Base-by-base conservation (phyloP, 805 yeast genomes). In the Candida krabiensis region DNA sequence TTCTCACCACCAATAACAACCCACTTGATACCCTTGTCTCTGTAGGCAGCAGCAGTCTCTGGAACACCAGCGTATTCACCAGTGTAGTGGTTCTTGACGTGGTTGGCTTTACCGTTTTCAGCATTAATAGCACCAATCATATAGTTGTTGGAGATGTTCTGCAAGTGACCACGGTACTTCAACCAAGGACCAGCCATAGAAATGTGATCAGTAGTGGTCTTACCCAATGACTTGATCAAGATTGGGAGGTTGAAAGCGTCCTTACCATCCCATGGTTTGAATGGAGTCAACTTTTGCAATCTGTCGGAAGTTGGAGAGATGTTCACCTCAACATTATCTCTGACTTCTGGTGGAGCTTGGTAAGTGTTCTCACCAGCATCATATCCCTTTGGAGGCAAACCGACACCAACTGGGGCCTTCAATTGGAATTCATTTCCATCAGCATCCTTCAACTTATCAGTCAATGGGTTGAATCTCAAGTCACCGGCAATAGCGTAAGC, bases 141-240 rank as follows among this genome's bases (percentile, higher is more conserved):
- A 76, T 93, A 91, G 80, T 93, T 91, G 81, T 91, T 89, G 55
- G 97, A 89, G 65, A 91, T 93, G 83, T 91, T 91, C 77, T 89
- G 91, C 75, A 91, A 79, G 77, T 91, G 99, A 73, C 99, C 99
- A 79, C 97, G 87, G 91, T 91, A 91, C 77, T 91, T 91, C 80
- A 91, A 86, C 99, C 99, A 91, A 65, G 98, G 97, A 74, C 99
- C 99, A 64, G 99, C 99, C 95, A 88, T 90, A 61, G 98, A 91
- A 62, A 91, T 91, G 75, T 91, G 99, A 76, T 91, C 99, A 58
- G 99, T 91, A 60, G 99, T 91, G 68, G 97, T 90, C 80, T 91
- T 91, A 75, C 97, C 98, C 49, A 83, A 75, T 55, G 96, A 86
- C 77, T 93, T 91, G 72, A 91, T 87, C 73, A 91, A 82, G 59